Evolutionary conservation across 345 rosid genomes (phyloP).

Genomic region (Brassica rapa): DNA sequence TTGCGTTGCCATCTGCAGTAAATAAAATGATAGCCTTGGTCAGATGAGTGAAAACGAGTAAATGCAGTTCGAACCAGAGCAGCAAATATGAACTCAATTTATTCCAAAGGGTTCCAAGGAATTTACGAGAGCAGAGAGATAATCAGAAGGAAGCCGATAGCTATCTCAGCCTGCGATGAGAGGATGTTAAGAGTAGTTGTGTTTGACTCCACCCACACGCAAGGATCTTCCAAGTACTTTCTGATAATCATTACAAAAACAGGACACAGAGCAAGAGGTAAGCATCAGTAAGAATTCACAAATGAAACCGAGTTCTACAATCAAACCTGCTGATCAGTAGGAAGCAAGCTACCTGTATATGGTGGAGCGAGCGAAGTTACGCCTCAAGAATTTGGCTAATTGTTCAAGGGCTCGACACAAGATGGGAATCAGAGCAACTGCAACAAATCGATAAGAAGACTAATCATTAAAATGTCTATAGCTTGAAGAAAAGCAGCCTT

Average conservation of each 20-base stretch:
- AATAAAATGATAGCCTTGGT: not conserved
- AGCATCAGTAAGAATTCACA: conserved; percentile 20
- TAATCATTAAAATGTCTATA: conserved; percentile 24
- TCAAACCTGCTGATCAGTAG: conserved; percentile 10
- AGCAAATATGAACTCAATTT: conserved; percentile 5
- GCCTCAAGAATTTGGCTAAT: conserved; percentile 86
- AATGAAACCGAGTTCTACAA: conserved; percentile 9
- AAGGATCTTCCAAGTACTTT: conserved; percentile 89
- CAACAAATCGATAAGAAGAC: conserved; percentile 23
- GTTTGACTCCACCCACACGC: conserved; percentile 97
- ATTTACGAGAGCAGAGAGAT: conserved; percentile 76
- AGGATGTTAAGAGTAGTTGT: conserved; percentile 79
- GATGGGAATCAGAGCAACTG: conserved; percentile 94
- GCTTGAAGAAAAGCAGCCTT: not conserved
- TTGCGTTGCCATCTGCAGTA: conserved; percentile 93
- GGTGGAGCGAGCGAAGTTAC: conserved; percentile 75
- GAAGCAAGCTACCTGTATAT: conserved; percentile 67
- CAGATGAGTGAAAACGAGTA: conserved; percentile 18
- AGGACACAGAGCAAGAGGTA: conserved; percentile 10
- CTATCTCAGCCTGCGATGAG: conserved; percentile 91
- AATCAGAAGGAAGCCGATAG: conserved; percentile 76
- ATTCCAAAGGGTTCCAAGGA: not conserved
- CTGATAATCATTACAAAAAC: conserved; percentile 45
- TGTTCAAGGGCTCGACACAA: conserved; percentile 77
- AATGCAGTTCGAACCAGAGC: not conserved